Conservation (phyloP, 768 basidiomycete genomes). For the Fomitopsis pulvina region DNA sequence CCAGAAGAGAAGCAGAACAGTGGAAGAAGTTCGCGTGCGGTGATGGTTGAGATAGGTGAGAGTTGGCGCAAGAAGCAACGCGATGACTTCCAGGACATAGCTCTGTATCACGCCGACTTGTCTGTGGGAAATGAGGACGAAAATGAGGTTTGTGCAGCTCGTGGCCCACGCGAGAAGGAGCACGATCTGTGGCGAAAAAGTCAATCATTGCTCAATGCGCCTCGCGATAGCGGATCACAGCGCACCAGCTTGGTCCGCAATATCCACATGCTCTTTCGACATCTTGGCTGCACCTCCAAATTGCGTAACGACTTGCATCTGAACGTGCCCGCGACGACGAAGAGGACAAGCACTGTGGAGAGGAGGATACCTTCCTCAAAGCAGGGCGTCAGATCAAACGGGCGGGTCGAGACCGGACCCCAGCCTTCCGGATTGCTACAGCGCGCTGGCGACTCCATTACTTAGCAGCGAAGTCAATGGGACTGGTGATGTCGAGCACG, state of each 20-base stretch:
- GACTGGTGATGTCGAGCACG: constrained; percentile 20
- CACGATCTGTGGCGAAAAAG: constrained; percentile 32
- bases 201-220: neutral
- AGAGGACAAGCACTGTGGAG: constrained; percentile 39
- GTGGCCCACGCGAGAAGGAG: constrained; percentile 39
- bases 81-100: constrained; percentile 53
- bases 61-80: constrained; percentile 38
- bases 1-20: constrained; percentile 77
- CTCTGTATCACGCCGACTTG: constrained; percentile 40
- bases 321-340: constrained; percentile 37
- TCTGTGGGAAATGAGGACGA: constrained; percentile 30
- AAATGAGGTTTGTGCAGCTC: constrained; percentile 37
- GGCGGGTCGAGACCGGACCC: constrained; percentile 51
- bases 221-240: constrained; percentile 9
- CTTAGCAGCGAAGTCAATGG: constrained; percentile 16
- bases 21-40: constrained; percentile 62
- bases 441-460: constrained; percentile 11
- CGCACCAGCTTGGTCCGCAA: constrained; percentile 65
- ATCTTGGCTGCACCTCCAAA: constrained; percentile 25
- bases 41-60: constrained; percentile 67
- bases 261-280: constrained; percentile 43
- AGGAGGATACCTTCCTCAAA: constrained; percentile 72
- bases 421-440: constrained; percentile 64
- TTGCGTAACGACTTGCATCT: constrained; percentile 28
- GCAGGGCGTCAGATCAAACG: constrained; percentile 77